These are phyloP conservation scores for Garcia nutans DNA, from an alignment of 345 rosid genomes.

Conservation along the genomic window DNA sequence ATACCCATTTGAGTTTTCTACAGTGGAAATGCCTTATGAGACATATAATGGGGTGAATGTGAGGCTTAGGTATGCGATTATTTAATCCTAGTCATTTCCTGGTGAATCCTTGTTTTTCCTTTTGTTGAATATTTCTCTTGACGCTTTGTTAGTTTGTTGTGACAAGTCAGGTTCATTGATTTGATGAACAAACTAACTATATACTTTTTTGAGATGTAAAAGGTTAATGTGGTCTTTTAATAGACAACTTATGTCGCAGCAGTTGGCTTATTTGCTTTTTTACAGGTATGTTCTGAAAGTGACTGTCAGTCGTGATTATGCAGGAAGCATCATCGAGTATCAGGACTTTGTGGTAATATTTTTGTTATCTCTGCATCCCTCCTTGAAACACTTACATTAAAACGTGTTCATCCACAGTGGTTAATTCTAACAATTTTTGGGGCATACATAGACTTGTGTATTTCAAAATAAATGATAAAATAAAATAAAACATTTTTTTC, in stretches of 20 bases:
- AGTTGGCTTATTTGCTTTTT: slow-evolving; percentile 18
- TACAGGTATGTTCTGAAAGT: slow-evolving; percentile 53
- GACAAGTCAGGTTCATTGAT: slow-evolving; percentile 8
- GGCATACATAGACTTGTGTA: background rate
- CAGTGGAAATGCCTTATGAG: slow-evolving; percentile 60
- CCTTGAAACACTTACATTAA: background rate
- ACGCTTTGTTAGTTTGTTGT: background rate
- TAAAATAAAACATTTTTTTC: background rate
- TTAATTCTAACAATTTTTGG: background rate
- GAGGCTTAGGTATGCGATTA: slow-evolving; percentile 41
- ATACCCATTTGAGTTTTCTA: slow-evolving; percentile 58
- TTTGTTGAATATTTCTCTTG: slow-evolving; percentile 3
- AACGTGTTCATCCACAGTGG: too few relatives aligned
- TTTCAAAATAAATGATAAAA: background rate
- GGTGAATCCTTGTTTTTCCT: background rate
- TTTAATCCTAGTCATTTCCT: too few relatives aligned
- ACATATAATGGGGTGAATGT: slow-evolving; percentile 57
- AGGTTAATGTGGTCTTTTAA: background rate
- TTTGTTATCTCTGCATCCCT: slow-evolving; percentile 14
- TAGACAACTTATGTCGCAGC: slow-evolving; percentile 4
- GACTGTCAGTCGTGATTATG: slow-evolving; percentile 44
- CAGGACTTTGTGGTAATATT: slow-evolving; percentile 47
- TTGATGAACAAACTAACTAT: background rate
- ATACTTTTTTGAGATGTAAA: background rate
- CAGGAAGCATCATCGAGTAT: slow-evolving; percentile 44